Base-by-base conservation (phyloP, 441 rosid species). In the Theobroma grandiflorum region DNA sequence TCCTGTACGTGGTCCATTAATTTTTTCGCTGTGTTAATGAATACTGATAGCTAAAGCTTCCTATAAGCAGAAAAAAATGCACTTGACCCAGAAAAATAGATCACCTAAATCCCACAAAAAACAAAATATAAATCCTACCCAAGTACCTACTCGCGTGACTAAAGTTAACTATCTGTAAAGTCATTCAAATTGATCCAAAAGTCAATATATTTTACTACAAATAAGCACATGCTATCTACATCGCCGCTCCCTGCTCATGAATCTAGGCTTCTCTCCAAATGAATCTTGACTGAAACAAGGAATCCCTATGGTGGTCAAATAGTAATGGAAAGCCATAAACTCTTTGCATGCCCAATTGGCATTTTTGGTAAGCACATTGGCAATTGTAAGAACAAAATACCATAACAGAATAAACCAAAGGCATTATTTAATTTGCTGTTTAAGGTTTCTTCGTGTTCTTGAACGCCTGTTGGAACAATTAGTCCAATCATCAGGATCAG, bases 141-240 rank as follows among this genome's bases (percentile, higher is more conserved):
- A 35, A 3, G 9, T 43, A 33, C 45, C 80, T 45, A 26, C n/a
- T 42, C 33, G 68, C 64, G 33, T 67, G 67, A 68, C 74, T 11
- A 49, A 12, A 47, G 1, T 47, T 20, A 22, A 1, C 26, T 2
- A 20, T 45, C 37, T 26, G 38, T 5, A 69, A 15, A 71, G 75
- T 0, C 57, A 49, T 50, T 58, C 8, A 50, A 18, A 26, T 26
- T 26, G 37, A 61, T 22, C 4, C 3, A 22, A 10, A 59, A 22
- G 35, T 26, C 37, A 1, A 8, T 10, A 14, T 26, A 8, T 61
- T 26, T 61, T 2, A 8, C 12, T 59, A 10, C 33, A 58, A 55
- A 8, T 6, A 22, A 59, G 35, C 14, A 20, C 40, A 35, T 62
- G 15, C 37, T 33, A 14, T 62, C 38, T 12, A 11, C 40, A 26